A percentile compares a stretch with the other conserved stretches of the same genome.
phyloP scores from a whole-genome alignment of 2,329 filamentous ascomycete genomes.

The Periconia sp. region DNA sequence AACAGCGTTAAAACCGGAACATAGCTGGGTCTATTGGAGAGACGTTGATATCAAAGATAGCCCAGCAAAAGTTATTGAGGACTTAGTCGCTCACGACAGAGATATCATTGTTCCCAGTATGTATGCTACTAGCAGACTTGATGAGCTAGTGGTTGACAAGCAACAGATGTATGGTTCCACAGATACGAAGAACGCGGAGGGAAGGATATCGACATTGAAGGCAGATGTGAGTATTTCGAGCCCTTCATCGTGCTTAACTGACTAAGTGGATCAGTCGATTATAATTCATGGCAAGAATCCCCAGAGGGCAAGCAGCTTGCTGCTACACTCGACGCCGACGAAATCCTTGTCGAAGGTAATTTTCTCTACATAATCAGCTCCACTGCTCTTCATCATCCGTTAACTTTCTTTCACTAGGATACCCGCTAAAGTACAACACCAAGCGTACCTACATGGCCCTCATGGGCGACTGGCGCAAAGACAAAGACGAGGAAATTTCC shows the following conservation, averaged over 20 bases:
- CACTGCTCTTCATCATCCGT: background rate
- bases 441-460: conserved; percentile 85
- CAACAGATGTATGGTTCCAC: conserved; percentile 92
- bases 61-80: conserved; percentile 83
- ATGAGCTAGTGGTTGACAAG: conserved; percentile 11
- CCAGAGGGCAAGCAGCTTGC: conserved; percentile 77
- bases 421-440: conserved; percentile 85
- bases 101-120: conserved; percentile 94
- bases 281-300: conserved; percentile 98
- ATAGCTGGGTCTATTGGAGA: conserved; percentile 98
- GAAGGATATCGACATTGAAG: conserved; percentile 74
- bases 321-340: conserved; percentile 73
- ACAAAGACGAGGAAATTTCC: conserved; percentile 89
- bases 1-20: conserved; percentile 83
- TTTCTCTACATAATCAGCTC: background rate
- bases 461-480: conserved; percentile 88
- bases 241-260: conserved; percentile 11
- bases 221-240: conserved; percentile 69
- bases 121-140: conserved; percentile 37
- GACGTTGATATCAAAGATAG: conserved; percentile 96
- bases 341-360: conserved; percentile 85
- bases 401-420: conserved; percentile 59
- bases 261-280: conserved; percentile 68
- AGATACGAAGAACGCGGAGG: conserved; percentile 73
- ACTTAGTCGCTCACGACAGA: conserved; percentile 90